phyloP scores from a whole-genome alignment of 1,139 yeast species.

The Kodamaea alishanica region DNA sequence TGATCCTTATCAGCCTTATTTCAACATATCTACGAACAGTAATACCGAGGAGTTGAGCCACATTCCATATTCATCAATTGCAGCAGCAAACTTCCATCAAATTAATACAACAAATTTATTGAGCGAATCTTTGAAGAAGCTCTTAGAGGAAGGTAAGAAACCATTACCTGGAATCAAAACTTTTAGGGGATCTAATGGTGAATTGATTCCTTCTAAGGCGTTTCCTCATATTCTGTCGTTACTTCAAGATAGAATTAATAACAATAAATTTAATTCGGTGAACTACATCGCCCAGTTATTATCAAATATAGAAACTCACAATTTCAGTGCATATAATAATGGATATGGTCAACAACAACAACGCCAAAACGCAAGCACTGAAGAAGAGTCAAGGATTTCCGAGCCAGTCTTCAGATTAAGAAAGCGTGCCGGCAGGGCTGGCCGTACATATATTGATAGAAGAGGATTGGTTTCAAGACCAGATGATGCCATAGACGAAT shows the following conservation, averaged over 20 bases:
- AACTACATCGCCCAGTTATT: conserved; percentile 40
- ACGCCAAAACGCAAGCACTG: conserved; percentile 18
- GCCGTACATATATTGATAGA: conserved; percentile 72
- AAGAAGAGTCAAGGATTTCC: conserved; percentile 32
- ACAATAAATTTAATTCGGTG: conserved; percentile 22
- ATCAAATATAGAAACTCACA: conserved; percentile 45
- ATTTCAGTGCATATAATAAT: conserved; percentile 45
- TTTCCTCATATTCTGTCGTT: conserved; percentile 43
- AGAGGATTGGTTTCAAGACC: conserved; percentile 39
- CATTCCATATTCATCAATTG: conserved; percentile 76
- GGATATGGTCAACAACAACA: conserved; percentile 35
- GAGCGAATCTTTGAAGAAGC: conserved; percentile 37
- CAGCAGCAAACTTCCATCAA: conserved; percentile 69
- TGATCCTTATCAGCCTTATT: conserved; percentile 85
- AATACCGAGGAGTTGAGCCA: conserved; percentile 53
- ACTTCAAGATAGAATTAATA: conserved; percentile 27
- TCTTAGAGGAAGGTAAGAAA: conserved; percentile 38
- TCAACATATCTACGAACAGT: conserved; percentile 60
- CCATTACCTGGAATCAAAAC: conserved; percentile 45
- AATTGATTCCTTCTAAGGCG: conserved; percentile 38
- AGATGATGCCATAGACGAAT: conserved; percentile 37
- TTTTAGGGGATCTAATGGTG: conserved; percentile 46
- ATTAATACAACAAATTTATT: conserved; percentile 59
- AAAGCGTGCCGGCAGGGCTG: conserved; percentile 71
- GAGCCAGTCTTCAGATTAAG: conserved; percentile 65